A percentile compares a stretch with the other conserved stretches of the same genome.
These are phyloP conservation scores for Fusarium compactum DNA, from an alignment of 2,329 filamentous ascomycete species.

Conservation along the genomic window DNA sequence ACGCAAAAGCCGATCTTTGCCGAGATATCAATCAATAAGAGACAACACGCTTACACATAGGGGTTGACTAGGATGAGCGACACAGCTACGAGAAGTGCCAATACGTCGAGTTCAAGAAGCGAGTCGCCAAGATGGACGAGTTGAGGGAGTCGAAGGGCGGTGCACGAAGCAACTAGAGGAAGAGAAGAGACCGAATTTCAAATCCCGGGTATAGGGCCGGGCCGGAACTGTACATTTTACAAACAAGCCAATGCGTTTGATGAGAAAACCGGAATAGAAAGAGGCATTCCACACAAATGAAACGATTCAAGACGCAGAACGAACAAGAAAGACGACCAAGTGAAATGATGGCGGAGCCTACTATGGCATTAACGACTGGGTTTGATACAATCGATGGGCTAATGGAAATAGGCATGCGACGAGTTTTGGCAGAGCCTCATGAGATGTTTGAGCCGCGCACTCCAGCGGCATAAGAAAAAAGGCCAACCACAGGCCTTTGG, in stretches of 20 bases:
- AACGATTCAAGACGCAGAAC: constrained; percentile 16
- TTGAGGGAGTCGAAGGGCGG: constrained; percentile 86
- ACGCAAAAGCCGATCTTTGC: constrained; percentile 23
- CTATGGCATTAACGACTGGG: constrained; percentile 38
- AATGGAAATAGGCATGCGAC: constrained; percentile 39
- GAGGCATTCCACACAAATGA: constrained; percentile 37
- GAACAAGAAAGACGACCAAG: constrained; percentile 11
- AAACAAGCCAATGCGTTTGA: constrained; percentile 42
- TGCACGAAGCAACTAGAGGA: constrained; percentile 81
- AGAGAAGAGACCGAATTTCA: constrained; percentile 33
- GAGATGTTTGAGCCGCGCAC: constrained; percentile 41
- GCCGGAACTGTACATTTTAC: constrained; percentile 51
- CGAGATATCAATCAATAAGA: constrained; percentile 19
- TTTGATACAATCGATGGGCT: constrained; percentile 43
- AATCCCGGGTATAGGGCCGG: constrained; percentile 34
- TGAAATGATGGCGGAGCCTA: constrained; percentile 34
- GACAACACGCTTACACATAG: constrained; percentile 41
- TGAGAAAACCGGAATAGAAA: constrained; percentile 47
- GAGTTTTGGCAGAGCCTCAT: constrained; percentile 41
- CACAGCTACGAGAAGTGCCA: constrained; percentile 99
- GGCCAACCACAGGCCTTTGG: constrained; percentile 14
- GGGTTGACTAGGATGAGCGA: constrained; percentile 79
- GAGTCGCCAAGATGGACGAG: constrained; percentile 99
- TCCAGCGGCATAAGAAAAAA: constrained; percentile 24
- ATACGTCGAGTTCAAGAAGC: constrained; percentile 98